phyloP scores from a whole-genome alignment of 2,329 filamentous ascomycete species.

The Cordyceps tenuipes region DNA sequence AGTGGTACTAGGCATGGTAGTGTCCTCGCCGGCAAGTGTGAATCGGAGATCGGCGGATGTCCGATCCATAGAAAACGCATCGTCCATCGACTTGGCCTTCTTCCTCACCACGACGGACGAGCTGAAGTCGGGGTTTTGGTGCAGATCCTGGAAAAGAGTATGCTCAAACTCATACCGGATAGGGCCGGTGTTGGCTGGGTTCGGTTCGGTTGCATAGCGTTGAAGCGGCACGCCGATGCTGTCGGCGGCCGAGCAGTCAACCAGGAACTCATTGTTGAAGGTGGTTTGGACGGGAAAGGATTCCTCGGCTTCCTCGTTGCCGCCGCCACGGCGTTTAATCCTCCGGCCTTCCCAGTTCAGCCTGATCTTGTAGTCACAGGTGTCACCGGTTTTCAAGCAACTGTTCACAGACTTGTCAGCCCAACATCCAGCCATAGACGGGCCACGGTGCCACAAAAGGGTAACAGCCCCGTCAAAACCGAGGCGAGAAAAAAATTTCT shows the following conservation, averaged over 20 bases:
- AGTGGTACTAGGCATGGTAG: neutral
- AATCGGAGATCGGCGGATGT: neutral
- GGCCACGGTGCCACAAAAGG: neutral
- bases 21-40: neutral
- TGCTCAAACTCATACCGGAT: slow-evolving; percentile 11
- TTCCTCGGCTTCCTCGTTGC: neutral
- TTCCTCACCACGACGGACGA: neutral
- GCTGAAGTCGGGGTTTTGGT: neutral
- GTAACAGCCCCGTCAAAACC: neutral
- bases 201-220: slow-evolving; percentile 8
- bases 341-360: slow-evolving; percentile 70
- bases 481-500: slow-evolving; percentile 8
- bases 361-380: slow-evolving; percentile 73
- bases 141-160: slow-evolving; percentile 9
- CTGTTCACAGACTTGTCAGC: slow-evolving; percentile 19
- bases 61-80: slow-evolving; percentile 2
- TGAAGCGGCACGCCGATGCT: slow-evolving; percentile 6
- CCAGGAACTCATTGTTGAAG: slow-evolving; percentile 1
- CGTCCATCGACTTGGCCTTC: slow-evolving; percentile 11
- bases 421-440: neutral
- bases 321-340: slow-evolving; percentile 14
- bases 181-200: neutral
- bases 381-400: slow-evolving; percentile 62
- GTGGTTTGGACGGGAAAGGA: neutral
- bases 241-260: neutral